Conservation (phyloP, 306 rosid species). For the Amphicarpaea edgeworthii region DNA sequence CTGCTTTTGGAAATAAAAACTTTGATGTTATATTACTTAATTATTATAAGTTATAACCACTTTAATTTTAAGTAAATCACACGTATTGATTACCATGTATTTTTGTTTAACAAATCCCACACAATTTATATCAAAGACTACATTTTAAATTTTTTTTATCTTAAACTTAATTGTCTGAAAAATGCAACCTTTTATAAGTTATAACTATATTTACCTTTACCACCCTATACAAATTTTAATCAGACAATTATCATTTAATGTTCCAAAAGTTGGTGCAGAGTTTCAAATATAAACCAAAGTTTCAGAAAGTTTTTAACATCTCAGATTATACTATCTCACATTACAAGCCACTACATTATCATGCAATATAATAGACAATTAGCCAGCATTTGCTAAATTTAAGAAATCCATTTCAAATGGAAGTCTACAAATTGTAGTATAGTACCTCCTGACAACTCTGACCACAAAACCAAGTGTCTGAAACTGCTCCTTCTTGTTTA, state of each 20-base stretch:
- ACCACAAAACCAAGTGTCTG: conserved; percentile 77
- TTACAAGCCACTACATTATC: conserved; percentile 18
- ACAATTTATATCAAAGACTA: no score
- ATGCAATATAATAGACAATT: conserved; percentile 36
- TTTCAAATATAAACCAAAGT: conserved; percentile 34
- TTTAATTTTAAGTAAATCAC: no score
- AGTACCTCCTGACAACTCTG: conserved; percentile 86
- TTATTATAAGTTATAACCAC: no score
- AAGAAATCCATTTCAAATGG: conserved; percentile 42
- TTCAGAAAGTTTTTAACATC: conserved; percentile 24
- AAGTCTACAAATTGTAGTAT: conserved; percentile 17
- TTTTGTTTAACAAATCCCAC: no score
- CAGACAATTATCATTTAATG: conserved; percentile 40
- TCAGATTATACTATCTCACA: conserved; percentile 20
- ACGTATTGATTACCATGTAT: no score
- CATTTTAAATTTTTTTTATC: no score
- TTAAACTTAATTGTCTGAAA: no score
- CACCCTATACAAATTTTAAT: conserved; percentile 24
- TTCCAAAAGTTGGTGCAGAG: conserved; percentile 24
- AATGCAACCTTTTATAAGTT: conserved; percentile 5
- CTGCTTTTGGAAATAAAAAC: no score
- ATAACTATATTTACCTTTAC: conserved; percentile 23
- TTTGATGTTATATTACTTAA: no score
- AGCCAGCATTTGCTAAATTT: conserved; percentile 35
- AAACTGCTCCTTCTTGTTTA: conserved; percentile 52